Evolutionary conservation across 495 filamentous ascomycete genomes (phyloP).

Genomic region (Neurospora pannonica): DNA sequence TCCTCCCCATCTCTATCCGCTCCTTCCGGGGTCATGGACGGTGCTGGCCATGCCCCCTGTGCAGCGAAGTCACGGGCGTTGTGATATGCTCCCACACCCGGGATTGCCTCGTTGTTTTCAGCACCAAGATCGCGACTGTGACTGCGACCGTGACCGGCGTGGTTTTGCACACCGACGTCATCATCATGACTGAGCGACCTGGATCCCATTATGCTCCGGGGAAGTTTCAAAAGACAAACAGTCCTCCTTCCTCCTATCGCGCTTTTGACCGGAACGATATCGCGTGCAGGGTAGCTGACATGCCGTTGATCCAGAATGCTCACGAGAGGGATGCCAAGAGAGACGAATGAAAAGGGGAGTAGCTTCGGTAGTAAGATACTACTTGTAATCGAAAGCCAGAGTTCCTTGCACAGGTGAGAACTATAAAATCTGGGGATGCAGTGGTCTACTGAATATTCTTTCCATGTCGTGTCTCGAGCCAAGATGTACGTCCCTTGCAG

Average conservation of each 20-base stretch:
- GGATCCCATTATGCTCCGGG: not conserved
- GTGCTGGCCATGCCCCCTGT: not conserved
- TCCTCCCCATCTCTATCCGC: not conserved
- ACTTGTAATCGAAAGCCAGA: not conserved
- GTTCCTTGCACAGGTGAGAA: not conserved
- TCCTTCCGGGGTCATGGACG: not conserved
- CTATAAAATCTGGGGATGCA: not conserved
- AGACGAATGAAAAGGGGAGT: not conserved
- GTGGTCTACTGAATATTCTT: not conserved
- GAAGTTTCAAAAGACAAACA: not conserved
- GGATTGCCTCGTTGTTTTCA: not conserved
- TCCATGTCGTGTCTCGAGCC: not conserved
- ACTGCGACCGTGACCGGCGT: not conserved
- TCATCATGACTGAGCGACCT: not conserved
- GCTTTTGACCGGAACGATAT: not conserved
- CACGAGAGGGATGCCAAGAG: not conserved
- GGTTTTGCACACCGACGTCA: not conserved
- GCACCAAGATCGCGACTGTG: not conserved
- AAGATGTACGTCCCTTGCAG: not conserved
- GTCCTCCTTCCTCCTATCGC: not conserved
- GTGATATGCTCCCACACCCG: not conserved
- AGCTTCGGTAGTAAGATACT: not conserved
- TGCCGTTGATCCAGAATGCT: not conserved
- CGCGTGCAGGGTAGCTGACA: not conserved
- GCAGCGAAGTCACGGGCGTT: not conserved